phyloP scores from a whole-genome alignment of 495 filamentous ascomycete species.

The Podospora didyma region DNA sequence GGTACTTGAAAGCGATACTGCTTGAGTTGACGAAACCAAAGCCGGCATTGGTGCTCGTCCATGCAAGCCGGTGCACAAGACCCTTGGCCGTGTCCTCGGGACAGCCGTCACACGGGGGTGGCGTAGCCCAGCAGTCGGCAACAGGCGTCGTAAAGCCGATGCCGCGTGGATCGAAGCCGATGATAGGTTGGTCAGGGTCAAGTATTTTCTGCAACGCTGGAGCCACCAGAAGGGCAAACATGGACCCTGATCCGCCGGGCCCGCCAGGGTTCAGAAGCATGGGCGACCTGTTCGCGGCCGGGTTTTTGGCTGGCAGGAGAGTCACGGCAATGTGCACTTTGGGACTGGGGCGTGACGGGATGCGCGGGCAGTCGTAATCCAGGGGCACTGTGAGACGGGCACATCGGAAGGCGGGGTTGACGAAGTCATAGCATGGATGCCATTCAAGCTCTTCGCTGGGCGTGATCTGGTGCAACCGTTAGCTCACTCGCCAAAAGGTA shows the following conservation, averaged over 20 bases:
- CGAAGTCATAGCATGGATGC: conserved; percentile 31
- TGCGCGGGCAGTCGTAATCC: conserved; percentile 44
- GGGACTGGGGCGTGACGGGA: conserved; percentile 31
- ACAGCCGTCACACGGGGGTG: conserved; percentile 1
- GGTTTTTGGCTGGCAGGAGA: conserved; percentile 37
- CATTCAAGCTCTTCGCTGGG: conserved; percentile 42
- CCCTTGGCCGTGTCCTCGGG: conserved; percentile 10
- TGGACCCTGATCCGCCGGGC: conserved; percentile 36
- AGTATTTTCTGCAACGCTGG: conserved; percentile 29
- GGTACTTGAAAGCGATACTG: conserved; percentile 25
- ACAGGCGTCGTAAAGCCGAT: conserved; percentile 34
- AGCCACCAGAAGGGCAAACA: conserved; percentile 23
- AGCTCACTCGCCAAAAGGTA: no score
- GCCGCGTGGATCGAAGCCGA: conserved; percentile 45
- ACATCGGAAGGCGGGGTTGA: conserved; percentile 39
- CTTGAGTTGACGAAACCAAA: conserved; percentile 37
- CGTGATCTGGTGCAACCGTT: conserved; percentile 28
- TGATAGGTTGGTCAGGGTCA: conserved; percentile 37
- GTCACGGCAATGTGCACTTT: conserved; percentile 50
- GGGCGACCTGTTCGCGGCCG: conserved; percentile 21
- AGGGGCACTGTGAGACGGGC: conserved; percentile 56
- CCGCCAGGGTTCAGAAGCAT: conserved; percentile 43
- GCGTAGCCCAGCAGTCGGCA: conserved; percentile 36
- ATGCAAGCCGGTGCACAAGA: conserved; percentile 13
- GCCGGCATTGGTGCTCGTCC: conserved; percentile 4